Evolutionary conservation across 1,139 yeast genomes (phyloP).

Genomic region (Blastobotrys persicus): DNA sequence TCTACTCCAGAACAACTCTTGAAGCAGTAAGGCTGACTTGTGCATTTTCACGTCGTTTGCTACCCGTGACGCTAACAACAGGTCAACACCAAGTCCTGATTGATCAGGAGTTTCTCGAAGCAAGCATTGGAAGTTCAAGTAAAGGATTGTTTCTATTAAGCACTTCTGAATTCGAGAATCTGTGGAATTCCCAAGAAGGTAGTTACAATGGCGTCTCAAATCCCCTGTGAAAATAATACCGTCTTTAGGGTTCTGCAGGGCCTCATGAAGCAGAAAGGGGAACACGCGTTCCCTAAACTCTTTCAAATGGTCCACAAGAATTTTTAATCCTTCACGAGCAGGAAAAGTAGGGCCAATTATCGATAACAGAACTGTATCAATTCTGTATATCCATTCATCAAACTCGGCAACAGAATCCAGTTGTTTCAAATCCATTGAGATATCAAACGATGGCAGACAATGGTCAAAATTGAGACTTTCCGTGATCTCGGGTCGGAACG

Average conservation of each 20-base stretch:
- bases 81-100: conserved; percentile 8
- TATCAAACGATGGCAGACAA: background rate
- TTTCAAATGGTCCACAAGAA: conserved; percentile 13
- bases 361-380: background rate
- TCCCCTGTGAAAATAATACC: background rate
- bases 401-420: background rate
- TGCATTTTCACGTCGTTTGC: conserved; percentile 17
- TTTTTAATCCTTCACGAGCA: background rate
- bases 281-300: conserved; percentile 37
- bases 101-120: conserved; percentile 5
- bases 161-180: background rate
- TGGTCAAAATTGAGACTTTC: background rate
- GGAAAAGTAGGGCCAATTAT: background rate
- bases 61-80: conserved; percentile 11
- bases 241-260: conserved; percentile 7
- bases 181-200: background rate
- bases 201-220: background rate
- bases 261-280: conserved; percentile 36
- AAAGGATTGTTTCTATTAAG: conserved; percentile 15
- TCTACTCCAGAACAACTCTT: conserved; percentile 19
- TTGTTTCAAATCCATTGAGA: too few relatives aligned
- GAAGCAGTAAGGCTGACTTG: conserved; percentile 23
- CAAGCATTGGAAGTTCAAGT: conserved; percentile 11
- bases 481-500: background rate
- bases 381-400: background rate